Percentiles rank a stretch among this genome's conserved stretches.
phyloP scores from a whole-genome alignment of 306 rosid species.

The Lathyrus aphaca region DNA sequence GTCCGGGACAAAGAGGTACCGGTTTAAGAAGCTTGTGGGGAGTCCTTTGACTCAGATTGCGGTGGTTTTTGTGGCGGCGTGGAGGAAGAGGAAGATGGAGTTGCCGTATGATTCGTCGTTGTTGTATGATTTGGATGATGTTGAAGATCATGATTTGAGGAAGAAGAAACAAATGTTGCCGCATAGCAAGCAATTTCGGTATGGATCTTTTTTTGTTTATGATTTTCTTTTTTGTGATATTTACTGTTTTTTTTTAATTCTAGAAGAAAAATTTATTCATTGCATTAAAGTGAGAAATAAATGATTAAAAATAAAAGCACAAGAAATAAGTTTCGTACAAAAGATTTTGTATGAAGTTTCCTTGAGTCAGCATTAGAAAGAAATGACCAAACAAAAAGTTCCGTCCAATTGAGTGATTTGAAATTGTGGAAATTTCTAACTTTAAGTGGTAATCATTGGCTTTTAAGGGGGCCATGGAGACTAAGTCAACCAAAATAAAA shows the following conservation, averaged over 20 bases:
- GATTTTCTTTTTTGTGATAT: too few relatives aligned
- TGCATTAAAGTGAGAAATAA: too few relatives aligned
- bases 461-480: not conserved
- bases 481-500: not conserved
- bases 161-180: slow-evolving; percentile 70
- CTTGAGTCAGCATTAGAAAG: not conserved
- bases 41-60: slow-evolving; percentile 88
- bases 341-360: not conserved
- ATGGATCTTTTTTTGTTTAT: slow-evolving; percentile 6
- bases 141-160: slow-evolving; percentile 33
- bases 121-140: slow-evolving; percentile 58
- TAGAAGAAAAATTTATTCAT: too few relatives aligned
- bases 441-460: not conserved
- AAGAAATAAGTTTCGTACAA: too few relatives aligned
- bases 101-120: slow-evolving; percentile 59
- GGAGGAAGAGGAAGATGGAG: slow-evolving; percentile 64
- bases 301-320: too few relatives aligned
- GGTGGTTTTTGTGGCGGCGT: slow-evolving; percentile 64
- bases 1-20: slow-evolving; percentile 65
- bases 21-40: slow-evolving; percentile 76
- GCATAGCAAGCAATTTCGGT: slow-evolving; percentile 72
- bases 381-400: not conserved
- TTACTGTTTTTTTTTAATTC: too few relatives aligned
- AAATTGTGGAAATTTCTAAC: not conserved
- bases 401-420: too few relatives aligned